Evolutionary conservation across 805 yeast species (phyloP).

Genomic region (Suhomyces emberorum): DNA sequence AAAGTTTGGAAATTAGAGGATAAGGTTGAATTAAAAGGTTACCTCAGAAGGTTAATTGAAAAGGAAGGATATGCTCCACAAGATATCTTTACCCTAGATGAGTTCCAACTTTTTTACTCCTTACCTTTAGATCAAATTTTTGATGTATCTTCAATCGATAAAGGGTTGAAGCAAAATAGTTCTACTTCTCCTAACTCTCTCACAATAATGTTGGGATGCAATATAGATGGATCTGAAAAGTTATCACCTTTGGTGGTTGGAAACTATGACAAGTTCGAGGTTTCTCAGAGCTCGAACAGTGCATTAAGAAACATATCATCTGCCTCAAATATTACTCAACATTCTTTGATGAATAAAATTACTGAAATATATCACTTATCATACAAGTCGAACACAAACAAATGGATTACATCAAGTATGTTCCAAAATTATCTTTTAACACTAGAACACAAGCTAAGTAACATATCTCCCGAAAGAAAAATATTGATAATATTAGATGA

Average conservation of each 20-base stretch:
- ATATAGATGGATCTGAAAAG: constrained; percentile 62
- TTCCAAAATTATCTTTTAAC: constrained; percentile 61
- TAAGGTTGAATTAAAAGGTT: constrained; percentile 44
- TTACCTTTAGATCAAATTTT: constrained; percentile 59
- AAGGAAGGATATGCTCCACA: constrained; percentile 40
- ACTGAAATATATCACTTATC: constrained; percentile 50
- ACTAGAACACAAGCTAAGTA: constrained; percentile 55
- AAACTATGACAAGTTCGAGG: constrained; percentile 46
- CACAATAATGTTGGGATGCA: constrained; percentile 61
- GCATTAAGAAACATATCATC: constrained; percentile 15
- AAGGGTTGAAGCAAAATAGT: constrained; percentile 37
- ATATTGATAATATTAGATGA: constrained; percentile 58
- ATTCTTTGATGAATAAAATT: constrained; percentile 32
- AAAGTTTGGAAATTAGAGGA: constrained; percentile 64
- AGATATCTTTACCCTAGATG: constrained; percentile 59
- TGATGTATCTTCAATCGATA: constrained; percentile 42
- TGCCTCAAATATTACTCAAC: constrained; percentile 9
- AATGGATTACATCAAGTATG: constrained; percentile 61
- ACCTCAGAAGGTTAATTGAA: constrained; percentile 32
- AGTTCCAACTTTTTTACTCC: constrained; percentile 56
- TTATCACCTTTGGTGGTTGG: constrained; percentile 61
- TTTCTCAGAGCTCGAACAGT: constrained; percentile 24
- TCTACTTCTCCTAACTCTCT: constrained; percentile 39
- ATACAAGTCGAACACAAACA: constrained; percentile 57
- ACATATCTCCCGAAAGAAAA: constrained; percentile 41